Conservation (phyloP, 2,329 filamentous ascomycete species). For the Fusarium duplospermum region DNA sequence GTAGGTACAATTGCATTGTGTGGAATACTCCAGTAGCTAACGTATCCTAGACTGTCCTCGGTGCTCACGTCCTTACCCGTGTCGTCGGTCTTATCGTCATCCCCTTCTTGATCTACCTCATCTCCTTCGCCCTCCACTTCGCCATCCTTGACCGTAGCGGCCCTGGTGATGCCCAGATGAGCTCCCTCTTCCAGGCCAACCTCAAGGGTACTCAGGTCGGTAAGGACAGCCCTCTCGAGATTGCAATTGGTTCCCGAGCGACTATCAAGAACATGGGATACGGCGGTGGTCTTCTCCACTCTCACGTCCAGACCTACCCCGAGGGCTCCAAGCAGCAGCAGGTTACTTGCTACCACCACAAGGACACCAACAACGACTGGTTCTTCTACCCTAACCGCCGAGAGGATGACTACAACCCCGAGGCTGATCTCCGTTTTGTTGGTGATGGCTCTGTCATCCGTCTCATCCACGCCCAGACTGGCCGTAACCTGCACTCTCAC, state of each 20-base stretch:
- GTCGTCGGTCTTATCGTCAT: slow-evolving; percentile 89
- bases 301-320: slow-evolving; percentile 94
- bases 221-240: slow-evolving; percentile 91
- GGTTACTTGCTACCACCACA: slow-evolving; percentile 99
- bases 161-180: slow-evolving; percentile 99
- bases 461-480: slow-evolving; percentile 93
- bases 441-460: slow-evolving; percentile 83
- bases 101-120: slow-evolving; percentile 90
- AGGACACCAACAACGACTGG: slow-evolving; percentile 99
- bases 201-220: slow-evolving; percentile 93
- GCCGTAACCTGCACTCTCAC: slow-evolving; percentile 97
- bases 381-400: slow-evolving; percentile 95
- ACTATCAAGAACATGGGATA: slow-evolving; percentile 99
- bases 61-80: slow-evolving; percentile 81
- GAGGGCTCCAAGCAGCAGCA: slow-evolving; percentile 96
- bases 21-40: slow-evolving; percentile 11
- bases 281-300: slow-evolving; percentile 94
- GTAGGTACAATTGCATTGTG: slow-evolving; percentile 57
- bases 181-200: slow-evolving; percentile 98
- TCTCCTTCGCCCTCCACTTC: slow-evolving; percentile 96
- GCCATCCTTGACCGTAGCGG: slow-evolving; percentile 92
- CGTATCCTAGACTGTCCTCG: slow-evolving; percentile 67
- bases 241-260: slow-evolving; percentile 87
- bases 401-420: slow-evolving; percentile 77
- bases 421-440: slow-evolving; percentile 77